Conservation (phyloP, 2,329 filamentous ascomycete genomes). For the Ceratocystis smalleyi region DNA sequence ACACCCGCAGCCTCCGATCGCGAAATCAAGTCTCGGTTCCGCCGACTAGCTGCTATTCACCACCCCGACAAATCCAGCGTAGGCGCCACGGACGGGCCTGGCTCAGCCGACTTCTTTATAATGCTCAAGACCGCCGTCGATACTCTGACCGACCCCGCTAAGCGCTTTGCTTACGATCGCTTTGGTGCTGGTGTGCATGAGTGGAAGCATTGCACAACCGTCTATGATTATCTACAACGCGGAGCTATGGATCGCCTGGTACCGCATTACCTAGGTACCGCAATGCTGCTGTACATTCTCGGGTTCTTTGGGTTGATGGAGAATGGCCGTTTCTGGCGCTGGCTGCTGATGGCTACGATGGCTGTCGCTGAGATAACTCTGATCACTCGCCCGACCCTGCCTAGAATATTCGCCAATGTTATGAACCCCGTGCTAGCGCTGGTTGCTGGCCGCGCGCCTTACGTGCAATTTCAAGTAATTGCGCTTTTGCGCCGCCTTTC, state of each 20-base stretch:
- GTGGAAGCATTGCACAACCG: constrained; percentile 51
- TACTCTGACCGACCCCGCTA: constrained; percentile 58
- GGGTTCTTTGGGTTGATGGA: constrained; percentile 52
- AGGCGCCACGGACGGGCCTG: constrained; percentile 21
- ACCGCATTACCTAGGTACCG: constrained; percentile 46
- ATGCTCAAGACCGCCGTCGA: constrained; percentile 73
- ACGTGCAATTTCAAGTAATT: constrained; percentile 75
- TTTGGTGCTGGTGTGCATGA: constrained; percentile 58
- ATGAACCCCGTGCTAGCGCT: constrained; percentile 32
- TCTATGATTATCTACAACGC: constrained; percentile 55
- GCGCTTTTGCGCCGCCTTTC: constrained; percentile 58
- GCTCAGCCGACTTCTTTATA: constrained; percentile 46
- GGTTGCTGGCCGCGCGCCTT: constrained; percentile 37
- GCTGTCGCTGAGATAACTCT: constrained; percentile 42
- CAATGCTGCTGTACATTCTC: constrained; percentile 43
- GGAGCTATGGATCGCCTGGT: constrained; percentile 45
- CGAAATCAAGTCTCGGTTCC: constrained; percentile 70
- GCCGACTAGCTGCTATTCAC: constrained; percentile 52
- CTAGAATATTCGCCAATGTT: constrained; percentile 28
- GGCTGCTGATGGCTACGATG: constrained; percentile 40
- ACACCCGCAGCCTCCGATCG: constrained; percentile 53
- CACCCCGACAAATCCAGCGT: constrained; percentile 67
- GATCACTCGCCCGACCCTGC: constrained; percentile 39
- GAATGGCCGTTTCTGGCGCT: constrained; percentile 50
- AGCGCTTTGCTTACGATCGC: constrained; percentile 76